These are phyloP conservation scores for Ambrosia trifida DNA, from an alignment of 129 eudicot genomes.

Conservation along the genomic window DNA sequence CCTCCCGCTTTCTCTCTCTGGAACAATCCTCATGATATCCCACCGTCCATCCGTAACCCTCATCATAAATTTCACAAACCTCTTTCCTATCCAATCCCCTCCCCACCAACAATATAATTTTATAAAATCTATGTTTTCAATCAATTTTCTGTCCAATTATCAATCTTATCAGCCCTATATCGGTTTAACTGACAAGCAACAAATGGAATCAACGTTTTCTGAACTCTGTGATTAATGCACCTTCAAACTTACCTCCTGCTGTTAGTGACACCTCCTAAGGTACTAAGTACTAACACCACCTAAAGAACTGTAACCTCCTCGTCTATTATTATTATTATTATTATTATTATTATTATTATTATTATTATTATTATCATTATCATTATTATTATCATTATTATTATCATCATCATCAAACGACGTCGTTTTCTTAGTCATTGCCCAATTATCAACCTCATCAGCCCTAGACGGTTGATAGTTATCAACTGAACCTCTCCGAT, in stretches of 20 bases:
- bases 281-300: conserved; percentile 39
- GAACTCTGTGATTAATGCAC: too few species aligned
- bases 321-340: conserved; percentile 26
- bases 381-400: too few species aligned
- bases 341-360: too few species aligned
- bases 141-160: conserved; percentile 45
- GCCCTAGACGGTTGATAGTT: conserved; percentile 61
- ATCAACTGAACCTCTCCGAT: conserved; percentile 49
- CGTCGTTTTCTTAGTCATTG: conserved; percentile 42
- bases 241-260: too few species aligned
- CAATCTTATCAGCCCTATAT: conserved; percentile 76
- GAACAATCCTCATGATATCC: background rate
- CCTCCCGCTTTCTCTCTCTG: too few species aligned
- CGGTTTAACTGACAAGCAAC: too few species aligned
- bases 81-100: background rate
- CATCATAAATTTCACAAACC: background rate
- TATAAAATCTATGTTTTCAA: conserved; percentile 1
- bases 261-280: conserved; percentile 28
- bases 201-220: too few species aligned
- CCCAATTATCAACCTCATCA: conserved; percentile 87
- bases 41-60: background rate
- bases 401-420: conserved; percentile 28
- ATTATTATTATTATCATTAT: too few species aligned
- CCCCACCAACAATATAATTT: conserved; percentile 9
- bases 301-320: conserved; percentile 32